Conservation (phyloP, 2,329 filamentous ascomycete species). For the Malbranchea zuffiana region DNA sequence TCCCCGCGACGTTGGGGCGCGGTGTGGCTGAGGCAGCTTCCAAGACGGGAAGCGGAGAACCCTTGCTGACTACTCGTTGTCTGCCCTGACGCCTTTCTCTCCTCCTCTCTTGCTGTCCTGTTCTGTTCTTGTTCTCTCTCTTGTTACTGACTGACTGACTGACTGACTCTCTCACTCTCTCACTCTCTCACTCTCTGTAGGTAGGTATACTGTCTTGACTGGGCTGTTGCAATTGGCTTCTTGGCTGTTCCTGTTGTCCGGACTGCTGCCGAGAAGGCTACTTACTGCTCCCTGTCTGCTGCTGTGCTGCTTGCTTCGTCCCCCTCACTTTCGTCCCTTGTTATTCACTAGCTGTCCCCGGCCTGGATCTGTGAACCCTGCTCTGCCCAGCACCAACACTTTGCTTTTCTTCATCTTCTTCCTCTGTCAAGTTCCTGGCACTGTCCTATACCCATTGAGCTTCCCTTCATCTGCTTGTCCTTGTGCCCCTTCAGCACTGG, state of each 20-base stretch:
- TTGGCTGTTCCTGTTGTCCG: constrained; percentile 8
- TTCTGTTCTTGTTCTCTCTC: not conserved
- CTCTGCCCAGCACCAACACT: constrained; percentile 1
- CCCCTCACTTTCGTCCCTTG: constrained; percentile 2
- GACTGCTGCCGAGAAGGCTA: constrained; percentile 3
- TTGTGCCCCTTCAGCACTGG: not conserved
- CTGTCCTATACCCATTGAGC: not conserved
- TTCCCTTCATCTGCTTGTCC: not conserved
- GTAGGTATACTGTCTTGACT: not conserved
- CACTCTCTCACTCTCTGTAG: constrained; percentile 3
- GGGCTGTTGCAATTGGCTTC: no score
- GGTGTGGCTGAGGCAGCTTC: no score
- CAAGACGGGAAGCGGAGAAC: not conserved
- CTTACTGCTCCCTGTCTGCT: not conserved
- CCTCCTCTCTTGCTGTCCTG: no score
- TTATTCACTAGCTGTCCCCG: constrained; percentile 4
- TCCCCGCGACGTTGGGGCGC: no score
- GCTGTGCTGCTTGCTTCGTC: not conserved
- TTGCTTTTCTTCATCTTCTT: not conserved
- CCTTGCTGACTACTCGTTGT: no score
- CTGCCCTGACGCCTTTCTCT: no score
- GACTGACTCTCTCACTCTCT: constrained; percentile 2
- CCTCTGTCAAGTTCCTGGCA: constrained; percentile 1
- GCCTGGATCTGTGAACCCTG: constrained; percentile 2
- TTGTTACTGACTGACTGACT: constrained; percentile 1